Conservation (phyloP, 495 filamentous ascomycete species). For the Penicillium bialowiezense region DNA sequence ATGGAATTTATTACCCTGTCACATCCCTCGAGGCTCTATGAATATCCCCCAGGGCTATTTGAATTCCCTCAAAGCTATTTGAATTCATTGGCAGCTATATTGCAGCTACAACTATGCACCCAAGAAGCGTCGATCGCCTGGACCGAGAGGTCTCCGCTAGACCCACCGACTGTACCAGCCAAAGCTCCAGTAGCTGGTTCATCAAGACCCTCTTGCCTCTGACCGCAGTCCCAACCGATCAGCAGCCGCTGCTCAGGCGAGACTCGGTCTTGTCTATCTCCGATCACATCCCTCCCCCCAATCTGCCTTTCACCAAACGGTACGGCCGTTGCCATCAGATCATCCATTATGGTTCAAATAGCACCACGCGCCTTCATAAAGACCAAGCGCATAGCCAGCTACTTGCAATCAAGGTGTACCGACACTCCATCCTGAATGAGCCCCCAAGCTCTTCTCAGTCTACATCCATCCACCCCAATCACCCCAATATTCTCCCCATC, state of each 20-base stretch:
- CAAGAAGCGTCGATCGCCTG: not conserved
- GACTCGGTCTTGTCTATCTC: not conserved
- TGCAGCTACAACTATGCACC: conserved; percentile 13
- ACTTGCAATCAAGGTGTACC: conserved; percentile 93
- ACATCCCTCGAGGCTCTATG: no score
- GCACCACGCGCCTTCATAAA: conserved; percentile 27
- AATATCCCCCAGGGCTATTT: no score
- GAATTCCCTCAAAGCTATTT: no score
- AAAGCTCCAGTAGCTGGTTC: conserved; percentile 5
- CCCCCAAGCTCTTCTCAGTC: conserved; percentile 83
- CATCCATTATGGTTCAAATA: conserved; percentile 30
- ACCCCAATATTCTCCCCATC: conserved; percentile 93
- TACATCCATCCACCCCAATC: conserved; percentile 65
- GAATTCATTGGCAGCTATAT: no score
- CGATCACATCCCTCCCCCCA: not conserved
- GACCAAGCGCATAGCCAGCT: conserved; percentile 50
- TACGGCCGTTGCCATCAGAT: conserved; percentile 30
- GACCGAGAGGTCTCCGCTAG: not conserved
- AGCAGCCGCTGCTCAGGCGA: conserved; percentile 10
- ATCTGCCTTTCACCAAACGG: conserved; percentile 18
- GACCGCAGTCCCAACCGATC: conserved; percentile 14
- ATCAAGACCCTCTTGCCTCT: conserved; percentile 7
- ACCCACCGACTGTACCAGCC: not conserved
- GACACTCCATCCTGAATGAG: conserved; percentile 71
- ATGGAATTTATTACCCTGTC: no score